Conservation (phyloP, 306 rosid genomes). For the Delonix regia region DNA sequence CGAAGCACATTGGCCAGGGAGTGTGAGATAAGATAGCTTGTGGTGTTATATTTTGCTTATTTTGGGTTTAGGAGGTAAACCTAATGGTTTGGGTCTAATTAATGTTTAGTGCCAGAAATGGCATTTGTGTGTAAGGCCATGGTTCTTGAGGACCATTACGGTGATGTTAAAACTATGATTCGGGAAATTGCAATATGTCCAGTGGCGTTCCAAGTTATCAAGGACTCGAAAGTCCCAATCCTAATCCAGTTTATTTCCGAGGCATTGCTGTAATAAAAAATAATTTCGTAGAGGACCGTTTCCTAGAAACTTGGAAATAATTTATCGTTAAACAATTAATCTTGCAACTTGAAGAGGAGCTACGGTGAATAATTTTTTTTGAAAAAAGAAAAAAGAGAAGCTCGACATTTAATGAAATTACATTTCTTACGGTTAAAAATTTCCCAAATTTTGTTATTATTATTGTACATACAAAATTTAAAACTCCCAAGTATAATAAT, state of each 20-base stretch:
- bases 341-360: neutral
- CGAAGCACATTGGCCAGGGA: conserved; percentile 46
- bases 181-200: neutral
- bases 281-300: neutral
- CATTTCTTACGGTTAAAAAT: too few relatives aligned
- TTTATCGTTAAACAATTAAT: neutral
- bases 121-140: conserved; percentile 10
- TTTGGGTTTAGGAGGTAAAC: neutral
- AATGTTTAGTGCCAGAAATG: conserved; percentile 7
- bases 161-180: neutral
- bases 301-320: conserved; percentile 35
- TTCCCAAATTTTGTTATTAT: too few relatives aligned
- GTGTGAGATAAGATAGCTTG: neutral
- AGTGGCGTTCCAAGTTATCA: neutral
- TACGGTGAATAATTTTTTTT: neutral
- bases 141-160: neutral
- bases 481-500: too few relatives aligned
- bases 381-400: too few relatives aligned
- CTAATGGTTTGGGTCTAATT: neutral
- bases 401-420: too few relatives aligned
- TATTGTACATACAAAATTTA: too few relatives aligned
- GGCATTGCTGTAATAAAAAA: neutral
- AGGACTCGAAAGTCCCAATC: neutral
- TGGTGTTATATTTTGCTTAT: neutral
- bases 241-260: neutral